Evolutionary conservation across 2,329 filamentous ascomycete species (phyloP).

Genomic region (Pyrenophora teres): DNA sequence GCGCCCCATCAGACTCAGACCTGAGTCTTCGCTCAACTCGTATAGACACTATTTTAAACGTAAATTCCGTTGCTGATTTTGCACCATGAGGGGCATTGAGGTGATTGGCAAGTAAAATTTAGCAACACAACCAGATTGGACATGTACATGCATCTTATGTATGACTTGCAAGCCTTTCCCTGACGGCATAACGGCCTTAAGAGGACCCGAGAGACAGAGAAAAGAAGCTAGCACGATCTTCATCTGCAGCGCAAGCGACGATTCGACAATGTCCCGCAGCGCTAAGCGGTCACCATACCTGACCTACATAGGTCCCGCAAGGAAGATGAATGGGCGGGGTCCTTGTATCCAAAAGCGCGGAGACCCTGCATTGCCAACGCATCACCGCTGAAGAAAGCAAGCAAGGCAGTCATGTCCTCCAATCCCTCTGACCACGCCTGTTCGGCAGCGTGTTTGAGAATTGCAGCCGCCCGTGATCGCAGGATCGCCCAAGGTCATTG

Average conservation of each 20-base stretch:
- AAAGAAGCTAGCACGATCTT: conserved; percentile 9
- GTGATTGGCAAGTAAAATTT: too few relatives aligned
- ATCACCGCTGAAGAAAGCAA: conserved; percentile 37
- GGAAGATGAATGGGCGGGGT: conserved; percentile 22
- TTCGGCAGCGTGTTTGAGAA: conserved; percentile 29
- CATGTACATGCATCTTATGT: too few relatives aligned
- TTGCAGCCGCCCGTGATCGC: conserved; percentile 28
- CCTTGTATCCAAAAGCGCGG: conserved; percentile 14
- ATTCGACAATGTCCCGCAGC: conserved; percentile 30
- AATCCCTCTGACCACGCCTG: conserved; percentile 38
- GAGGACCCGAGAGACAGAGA: not conserved
- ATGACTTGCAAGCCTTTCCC: not conserved
- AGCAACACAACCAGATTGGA: too few relatives aligned
- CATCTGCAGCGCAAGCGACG: conserved; percentile 9
- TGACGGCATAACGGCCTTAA: not conserved
- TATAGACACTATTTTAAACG: too few relatives aligned
- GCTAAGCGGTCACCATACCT: conserved; percentile 24
- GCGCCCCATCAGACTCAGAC: too few relatives aligned
- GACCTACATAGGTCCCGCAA: conserved; percentile 12
- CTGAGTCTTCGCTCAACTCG: too few relatives aligned
- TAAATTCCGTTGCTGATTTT: too few relatives aligned
- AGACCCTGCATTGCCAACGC: conserved; percentile 41
- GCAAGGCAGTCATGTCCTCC: conserved; percentile 30
- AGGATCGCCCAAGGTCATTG: conserved; percentile 1
- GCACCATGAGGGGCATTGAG: too few relatives aligned